Base-by-base conservation (phyloP, 2,329 filamentous ascomycete genomes). In the Colletotrichum eremochloae region DNA sequence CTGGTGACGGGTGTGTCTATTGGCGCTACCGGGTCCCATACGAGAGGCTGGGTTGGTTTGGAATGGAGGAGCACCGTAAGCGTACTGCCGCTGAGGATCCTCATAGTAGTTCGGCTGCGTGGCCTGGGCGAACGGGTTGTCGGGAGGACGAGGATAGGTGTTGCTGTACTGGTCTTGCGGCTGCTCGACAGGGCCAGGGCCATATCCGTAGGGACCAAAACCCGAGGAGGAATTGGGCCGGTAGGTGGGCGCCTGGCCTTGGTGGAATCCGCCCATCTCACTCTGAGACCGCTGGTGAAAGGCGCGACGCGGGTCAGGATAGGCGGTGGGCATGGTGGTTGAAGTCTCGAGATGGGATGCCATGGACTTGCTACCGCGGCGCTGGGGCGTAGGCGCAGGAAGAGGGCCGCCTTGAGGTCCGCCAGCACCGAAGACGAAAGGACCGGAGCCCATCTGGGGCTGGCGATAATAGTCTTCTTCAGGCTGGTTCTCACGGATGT, bases 401-500 rank as follows among this genome's bases (percentile, higher is more conserved):
- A 79, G 73, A 50, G 76, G 77, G 15, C 74, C 74, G 12, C 68
- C 61, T 46, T 71, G 64, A 53, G 71, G 71, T 9, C 68, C 68
- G 24, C 71, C 71, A 7, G 68, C 68, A 40, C 68, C 68, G 42
- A 74, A 73, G 36, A 73, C 66, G 57, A 69, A 76, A 55, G 55
- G 74, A 48, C 58, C 71, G 33, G 40, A 71, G 68, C 33, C 74
- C 57, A 62, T 75, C 67, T 68, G 66, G 8, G 73, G 72, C 3
- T 70, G 73, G 33, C 65, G 72, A 62, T 76, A 79, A 63, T 77
- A 79, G 20, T 75, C 73, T 18, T 79, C 77, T 62, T 80, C 77
- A 2, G 76, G 75, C 9, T 77, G 76, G 58, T 76, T 77, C 74
- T 82, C 81, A 44, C 79, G 80, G 66, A 81, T 82, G 52, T 80